Conservation (phyloP, 805 yeast genomes). For the Hanseniaspora hatyaiensis region DNA sequence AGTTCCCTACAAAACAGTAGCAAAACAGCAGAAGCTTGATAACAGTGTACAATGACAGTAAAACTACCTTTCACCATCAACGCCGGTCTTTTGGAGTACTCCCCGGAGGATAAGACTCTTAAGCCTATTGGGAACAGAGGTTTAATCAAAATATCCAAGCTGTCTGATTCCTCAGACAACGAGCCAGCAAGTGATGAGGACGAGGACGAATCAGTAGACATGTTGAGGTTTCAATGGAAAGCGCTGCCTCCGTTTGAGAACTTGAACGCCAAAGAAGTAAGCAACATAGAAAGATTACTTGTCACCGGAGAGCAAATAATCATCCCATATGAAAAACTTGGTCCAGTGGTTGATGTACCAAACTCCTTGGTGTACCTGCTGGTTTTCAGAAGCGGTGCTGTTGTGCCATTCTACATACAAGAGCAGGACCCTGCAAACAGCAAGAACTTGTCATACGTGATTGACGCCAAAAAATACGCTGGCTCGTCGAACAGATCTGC, state of each 20-base stretch:
- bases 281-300: conserved; percentile 7
- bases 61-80: conserved; percentile 3
- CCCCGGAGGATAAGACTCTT: not conserved
- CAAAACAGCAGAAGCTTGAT: no score
- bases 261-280: not conserved
- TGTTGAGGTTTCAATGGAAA: conserved; percentile 9
- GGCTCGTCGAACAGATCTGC: not conserved
- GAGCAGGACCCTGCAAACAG: not conserved
- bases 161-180: not conserved
- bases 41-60: not conserved
- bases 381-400: conserved; percentile 12
- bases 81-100: conserved; percentile 5
- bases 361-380: conserved; percentile 3
- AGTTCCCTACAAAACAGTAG: no score
- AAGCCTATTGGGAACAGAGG: conserved; percentile 8
- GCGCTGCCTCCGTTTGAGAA: conserved; percentile 3
- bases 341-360: not conserved
- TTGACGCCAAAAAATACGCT: not conserved
- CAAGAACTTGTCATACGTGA: not conserved
- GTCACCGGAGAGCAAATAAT: conserved; percentile 12
- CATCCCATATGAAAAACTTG: conserved; percentile 1
- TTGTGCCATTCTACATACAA: conserved; percentile 12
- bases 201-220: not conserved
- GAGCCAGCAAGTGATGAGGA: not conserved
- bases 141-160: not conserved